These are phyloP conservation scores for Malus sylvestris DNA, from an alignment of 306 rosid genomes.

Conservation along the genomic window DNA sequence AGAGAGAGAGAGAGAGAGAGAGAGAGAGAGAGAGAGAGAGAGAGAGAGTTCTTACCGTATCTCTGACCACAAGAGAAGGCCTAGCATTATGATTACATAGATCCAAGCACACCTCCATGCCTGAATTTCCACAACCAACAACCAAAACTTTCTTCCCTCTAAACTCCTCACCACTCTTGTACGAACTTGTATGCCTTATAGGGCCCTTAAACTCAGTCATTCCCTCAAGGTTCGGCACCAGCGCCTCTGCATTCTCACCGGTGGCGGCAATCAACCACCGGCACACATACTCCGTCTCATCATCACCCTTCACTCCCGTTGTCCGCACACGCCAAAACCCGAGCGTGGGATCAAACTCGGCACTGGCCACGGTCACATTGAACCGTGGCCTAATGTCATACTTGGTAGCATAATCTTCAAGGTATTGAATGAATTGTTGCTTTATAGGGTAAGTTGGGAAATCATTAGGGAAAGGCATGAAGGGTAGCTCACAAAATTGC, in stretches of 20 bases:
- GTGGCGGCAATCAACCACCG: slow-evolving; percentile 78
- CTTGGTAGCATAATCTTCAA: slow-evolving; percentile 40
- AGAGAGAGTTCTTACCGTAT: slow-evolving; percentile 43
- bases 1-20: not conserved
- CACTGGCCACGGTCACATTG: slow-evolving; percentile 44
- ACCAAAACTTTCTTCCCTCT: slow-evolving; percentile 61
- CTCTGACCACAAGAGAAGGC: slow-evolving; percentile 77
- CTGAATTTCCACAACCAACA: slow-evolving; percentile 93
- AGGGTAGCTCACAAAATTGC: slow-evolving; percentile 74
- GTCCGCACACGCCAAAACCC: slow-evolving; percentile 51
- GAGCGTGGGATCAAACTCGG: slow-evolving; percentile 36
- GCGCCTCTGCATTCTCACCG: slow-evolving; percentile 86
- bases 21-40: not conserved
- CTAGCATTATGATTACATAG: slow-evolving; percentile 64
- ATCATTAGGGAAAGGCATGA: slow-evolving; percentile 39
- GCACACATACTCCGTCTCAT: slow-evolving; percentile 43
- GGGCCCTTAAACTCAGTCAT: slow-evolving; percentile 37
- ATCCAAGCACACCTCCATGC: slow-evolving; percentile 92
- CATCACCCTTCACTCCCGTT: not conserved
- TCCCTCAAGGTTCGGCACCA: slow-evolving; percentile 55
- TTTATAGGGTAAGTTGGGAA: slow-evolving; percentile 78
- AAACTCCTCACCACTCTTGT: slow-evolving; percentile 62
- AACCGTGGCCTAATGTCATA: slow-evolving; percentile 47
- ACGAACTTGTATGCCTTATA: slow-evolving; percentile 60
- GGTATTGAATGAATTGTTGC: slow-evolving; percentile 54